phyloP scores from a whole-genome alignment of 2,329 filamentous ascomycete species.

The Coleophoma eucalyptorum region DNA sequence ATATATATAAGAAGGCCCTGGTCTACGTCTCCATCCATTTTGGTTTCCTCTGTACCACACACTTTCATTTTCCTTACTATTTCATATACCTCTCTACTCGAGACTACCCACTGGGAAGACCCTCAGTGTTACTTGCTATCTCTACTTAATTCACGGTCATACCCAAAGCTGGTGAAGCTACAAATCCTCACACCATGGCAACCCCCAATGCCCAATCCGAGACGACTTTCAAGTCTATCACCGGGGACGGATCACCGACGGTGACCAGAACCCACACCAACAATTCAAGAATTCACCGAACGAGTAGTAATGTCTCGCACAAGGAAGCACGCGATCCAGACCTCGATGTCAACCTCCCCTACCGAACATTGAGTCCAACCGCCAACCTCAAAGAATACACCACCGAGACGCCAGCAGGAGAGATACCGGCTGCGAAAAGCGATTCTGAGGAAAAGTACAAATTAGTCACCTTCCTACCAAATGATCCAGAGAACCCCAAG shows the following conservation, averaged over 20 bases:
- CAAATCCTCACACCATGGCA: no score
- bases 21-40: no score
- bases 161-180: no score
- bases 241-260: conserved; percentile 5
- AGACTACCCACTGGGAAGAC: no score
- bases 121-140: no score
- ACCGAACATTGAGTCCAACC: conserved; percentile 55
- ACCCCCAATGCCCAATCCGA: no score
- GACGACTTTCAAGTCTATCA: background rate
- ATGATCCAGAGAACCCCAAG: conserved; percentile 77
- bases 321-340: conserved; percentile 23
- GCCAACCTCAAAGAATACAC: conserved; percentile 67
- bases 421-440: conserved; percentile 38
- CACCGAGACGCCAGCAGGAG: conserved; percentile 55
- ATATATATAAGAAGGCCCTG: no score
- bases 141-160: no score
- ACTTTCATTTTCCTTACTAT: no score
- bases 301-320: conserved; percentile 12
- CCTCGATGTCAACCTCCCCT: conserved; percentile 55
- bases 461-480: conserved; percentile 66
- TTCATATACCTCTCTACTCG: no score
- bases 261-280: conserved; percentile 9
- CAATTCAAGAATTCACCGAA: conserved; percentile 9
- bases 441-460: conserved; percentile 39
- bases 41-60: no score